Base-by-base conservation (phyloP, 2,329 filamentous ascomycete species). In the Hirsutella rhossiliensis region DNA sequence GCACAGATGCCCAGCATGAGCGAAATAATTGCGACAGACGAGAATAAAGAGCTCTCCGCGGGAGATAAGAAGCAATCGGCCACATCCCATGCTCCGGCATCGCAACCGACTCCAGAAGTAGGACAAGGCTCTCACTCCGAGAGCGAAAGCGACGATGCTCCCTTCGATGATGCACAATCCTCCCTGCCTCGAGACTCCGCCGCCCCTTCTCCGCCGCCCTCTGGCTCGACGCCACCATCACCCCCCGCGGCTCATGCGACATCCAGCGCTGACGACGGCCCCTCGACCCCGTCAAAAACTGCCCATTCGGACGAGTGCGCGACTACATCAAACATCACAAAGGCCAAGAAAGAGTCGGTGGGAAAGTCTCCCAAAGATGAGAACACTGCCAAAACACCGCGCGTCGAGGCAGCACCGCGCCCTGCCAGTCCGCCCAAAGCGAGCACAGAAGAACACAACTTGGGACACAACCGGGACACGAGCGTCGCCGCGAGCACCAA, bases 131-230 rank as follows among this genome's bases (percentile, higher is more conserved):
- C 27, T n/a, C 53, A 59, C 20, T 52, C 53, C 17, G 49, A 54
- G 34, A 50, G 49, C 17, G 64, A 66, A 38, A 62, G 60, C 40
- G 65, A 65, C 38, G 62, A 63, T 36, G 63, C 68, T 34, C 56
- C 62, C 8, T 58, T 59, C 39, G 54, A 60, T 41, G 56, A 60
- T 53, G 48, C 67, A 56, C 54, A 60, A 63, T 50, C 55, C 50
- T 63, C 45, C 17, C 19, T 45, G 3, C 31, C 45, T 1, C 20
- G 36, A 17, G 42, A 37, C 18, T 28, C 46, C 5, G 31, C 27
- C 36, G 19, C 20, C 27, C 38, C 42, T 1, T 45, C 48, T 27
- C 23, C 45, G 6, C 23, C 34, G 19, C 40, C 38, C 28, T 13
- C 43, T 12, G 30, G 18, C n/a, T 23, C 28, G 11, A 41, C 30